Evolutionary conservation across 352 stramenopile species (phyloP).

Genomic region (Globisporangium polare): DNA sequence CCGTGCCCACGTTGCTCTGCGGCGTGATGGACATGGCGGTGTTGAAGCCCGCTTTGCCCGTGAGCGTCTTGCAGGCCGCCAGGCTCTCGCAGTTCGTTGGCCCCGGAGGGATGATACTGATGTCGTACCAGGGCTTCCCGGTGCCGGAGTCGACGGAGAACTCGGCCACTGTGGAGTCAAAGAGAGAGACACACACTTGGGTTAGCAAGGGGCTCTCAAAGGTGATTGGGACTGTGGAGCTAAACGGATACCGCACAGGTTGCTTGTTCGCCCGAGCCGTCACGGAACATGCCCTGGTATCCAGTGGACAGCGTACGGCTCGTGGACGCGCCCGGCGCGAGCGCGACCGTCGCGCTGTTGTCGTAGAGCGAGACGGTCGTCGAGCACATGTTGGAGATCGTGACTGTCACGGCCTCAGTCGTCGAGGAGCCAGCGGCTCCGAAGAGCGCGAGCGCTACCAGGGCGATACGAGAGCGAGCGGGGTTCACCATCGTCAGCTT

Average conservation of each 20-base stretch:
- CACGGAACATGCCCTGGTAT: conserved; percentile 58
- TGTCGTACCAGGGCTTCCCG: conserved; percentile 50
- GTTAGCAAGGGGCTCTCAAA: neutral
- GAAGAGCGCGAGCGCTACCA: neutral
- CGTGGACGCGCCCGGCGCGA: conserved; percentile 33
- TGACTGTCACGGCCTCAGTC: conserved; percentile 17
- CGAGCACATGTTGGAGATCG: conserved; percentile 41
- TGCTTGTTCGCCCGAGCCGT: conserved; percentile 32
- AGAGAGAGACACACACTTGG: conserved; percentile 15
- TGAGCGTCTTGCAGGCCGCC: conserved; percentile 37
- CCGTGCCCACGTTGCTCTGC: conserved; percentile 32
- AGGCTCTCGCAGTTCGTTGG: conserved; percentile 38
- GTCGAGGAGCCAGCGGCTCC: conserved; percentile 15
- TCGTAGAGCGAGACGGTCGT: conserved; percentile 51
- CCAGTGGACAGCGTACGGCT: conserved; percentile 35
- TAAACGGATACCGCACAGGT: conserved; percentile 37
- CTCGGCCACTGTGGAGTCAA: conserved; percentile 31
- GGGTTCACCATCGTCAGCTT: neutral
- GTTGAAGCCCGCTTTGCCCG: conserved; percentile 58
- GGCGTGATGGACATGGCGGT: conserved; percentile 52
- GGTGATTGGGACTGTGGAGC: neutral
- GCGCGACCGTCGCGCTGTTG: conserved; percentile 38
- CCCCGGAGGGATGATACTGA: conserved; percentile 49
- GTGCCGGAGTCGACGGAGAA: conserved; percentile 35
- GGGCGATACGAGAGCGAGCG: neutral